Conservation (phyloP, 345 rosid species). For the Garcia nutans region DNA sequence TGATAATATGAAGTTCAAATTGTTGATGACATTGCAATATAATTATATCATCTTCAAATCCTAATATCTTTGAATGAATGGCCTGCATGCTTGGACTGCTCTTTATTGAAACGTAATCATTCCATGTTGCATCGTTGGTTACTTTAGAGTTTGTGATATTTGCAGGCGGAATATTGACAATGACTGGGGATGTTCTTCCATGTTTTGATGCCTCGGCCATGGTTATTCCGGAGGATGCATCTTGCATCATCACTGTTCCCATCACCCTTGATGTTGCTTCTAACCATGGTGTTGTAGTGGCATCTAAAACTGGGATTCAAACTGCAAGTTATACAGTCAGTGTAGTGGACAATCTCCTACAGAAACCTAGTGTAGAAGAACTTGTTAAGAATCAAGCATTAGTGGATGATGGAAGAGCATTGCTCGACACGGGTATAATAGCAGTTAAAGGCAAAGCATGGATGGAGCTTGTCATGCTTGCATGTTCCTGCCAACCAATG, state of each 20-base stretch:
- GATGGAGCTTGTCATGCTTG: conserved; percentile 72
- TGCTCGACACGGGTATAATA: conserved; percentile 93
- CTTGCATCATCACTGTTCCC: conserved; percentile 88
- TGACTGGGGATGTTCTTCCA: conserved; percentile 99
- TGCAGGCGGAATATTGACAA: conserved; percentile 83
- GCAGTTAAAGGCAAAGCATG: conserved; percentile 92
- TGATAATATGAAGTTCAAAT: neutral
- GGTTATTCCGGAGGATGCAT: conserved; percentile 75
- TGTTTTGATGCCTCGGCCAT: conserved; percentile 86
- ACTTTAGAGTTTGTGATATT: neutral
- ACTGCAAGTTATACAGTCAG: conserved; percentile 43
- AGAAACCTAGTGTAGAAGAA: conserved; percentile 79
- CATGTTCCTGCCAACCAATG: conserved; percentile 72
- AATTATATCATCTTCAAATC: neutral
- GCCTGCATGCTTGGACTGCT: neutral
- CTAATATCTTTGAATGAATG: neutral
- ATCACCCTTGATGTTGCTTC: conserved; percentile 93
- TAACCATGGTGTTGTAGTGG: conserved; percentile 92
- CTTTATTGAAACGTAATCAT: neutral
- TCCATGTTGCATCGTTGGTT: neutral
- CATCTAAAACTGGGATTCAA: conserved; percentile 49
- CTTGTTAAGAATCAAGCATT: conserved; percentile 69
- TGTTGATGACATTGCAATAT: neutral
- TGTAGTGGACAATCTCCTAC: conserved; percentile 79
- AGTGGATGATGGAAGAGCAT: conserved; percentile 81